Evolutionary conservation across 305 asterid species (phyloP).

Genomic region (Fraxinus sp.): DNA sequence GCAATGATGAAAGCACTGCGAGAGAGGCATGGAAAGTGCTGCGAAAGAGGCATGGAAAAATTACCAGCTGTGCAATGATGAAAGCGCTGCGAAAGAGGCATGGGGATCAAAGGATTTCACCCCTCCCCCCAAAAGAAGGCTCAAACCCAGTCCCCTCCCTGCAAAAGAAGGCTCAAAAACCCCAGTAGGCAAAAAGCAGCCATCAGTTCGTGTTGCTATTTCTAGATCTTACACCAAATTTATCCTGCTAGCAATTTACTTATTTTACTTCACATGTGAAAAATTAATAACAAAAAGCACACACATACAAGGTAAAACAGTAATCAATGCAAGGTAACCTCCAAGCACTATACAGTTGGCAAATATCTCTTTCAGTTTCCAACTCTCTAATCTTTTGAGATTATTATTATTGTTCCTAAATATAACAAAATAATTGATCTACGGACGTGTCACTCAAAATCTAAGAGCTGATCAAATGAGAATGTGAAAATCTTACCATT

Average conservation of each 20-base stretch:
- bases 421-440: conserved; percentile 15
- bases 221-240: conserved; percentile 57
- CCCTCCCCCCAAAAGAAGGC: not conserved
- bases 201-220: conserved; percentile 62
- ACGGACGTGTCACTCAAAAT: not conserved
- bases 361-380: conserved; percentile 78
- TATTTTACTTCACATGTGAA: not conserved
- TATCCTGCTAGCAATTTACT: conserved; percentile 42
- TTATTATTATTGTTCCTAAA: conserved; percentile 84
- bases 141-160: not conserved
- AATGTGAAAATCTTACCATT: conserved; percentile 43
- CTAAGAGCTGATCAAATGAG: not conserved
- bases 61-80: not conserved
- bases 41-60: not conserved
- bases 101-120: not conserved
- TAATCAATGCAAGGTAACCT: conserved; percentile 82
- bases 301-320: conserved; percentile 37
- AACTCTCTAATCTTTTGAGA: conserved; percentile 88
- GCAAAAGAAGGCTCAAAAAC: not conserved
- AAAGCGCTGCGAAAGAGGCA: not conserved
- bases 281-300: not conserved
- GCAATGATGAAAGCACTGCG: too few species aligned
- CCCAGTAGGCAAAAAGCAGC: conserved; percentile 32
- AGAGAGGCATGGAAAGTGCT: not conserved
- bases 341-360: conserved; percentile 81